These are phyloP conservation scores for Histomonas meleagridis DNA, from an alignment of 208 protist genomes.

Conservation along the genomic window DNA sequence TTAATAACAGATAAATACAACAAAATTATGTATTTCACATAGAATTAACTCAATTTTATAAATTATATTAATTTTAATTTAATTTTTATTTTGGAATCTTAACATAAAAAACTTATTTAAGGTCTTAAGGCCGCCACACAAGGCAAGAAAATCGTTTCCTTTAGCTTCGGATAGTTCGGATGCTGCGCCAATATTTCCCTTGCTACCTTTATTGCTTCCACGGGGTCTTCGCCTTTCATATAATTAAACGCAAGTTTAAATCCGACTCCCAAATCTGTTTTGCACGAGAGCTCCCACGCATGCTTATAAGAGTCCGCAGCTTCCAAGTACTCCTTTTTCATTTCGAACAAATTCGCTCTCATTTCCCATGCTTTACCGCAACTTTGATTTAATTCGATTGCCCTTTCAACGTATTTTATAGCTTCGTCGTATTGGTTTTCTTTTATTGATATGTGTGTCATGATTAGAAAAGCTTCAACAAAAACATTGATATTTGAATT, in stretches of 20 bases:
- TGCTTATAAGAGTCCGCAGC: not conserved
- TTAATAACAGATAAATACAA: too few species aligned
- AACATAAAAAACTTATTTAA: too few species aligned
- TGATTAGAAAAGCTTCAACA: not conserved
- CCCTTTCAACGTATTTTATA: not conserved
- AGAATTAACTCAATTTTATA: too few species aligned
- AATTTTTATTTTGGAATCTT: too few species aligned
- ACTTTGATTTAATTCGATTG: not conserved
- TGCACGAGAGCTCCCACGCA: not conserved
- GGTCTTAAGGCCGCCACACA: not conserved
- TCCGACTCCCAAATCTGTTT: not conserved
- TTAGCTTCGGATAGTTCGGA: not conserved
- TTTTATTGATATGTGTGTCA: conserved; percentile 18
- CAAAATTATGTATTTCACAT: too few species aligned
- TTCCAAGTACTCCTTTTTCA: not conserved
- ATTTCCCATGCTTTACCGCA: conserved; percentile 27
- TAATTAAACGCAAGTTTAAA: conserved; percentile 7
- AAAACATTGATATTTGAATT: not conserved
- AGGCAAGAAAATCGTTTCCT: not conserved
- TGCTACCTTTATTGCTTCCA: not conserved
- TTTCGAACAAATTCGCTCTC: not conserved
- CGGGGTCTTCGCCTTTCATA: not conserved
- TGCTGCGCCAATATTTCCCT: not conserved
- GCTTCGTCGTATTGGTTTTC: not conserved
- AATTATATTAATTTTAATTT: too few species aligned